A percentile compares a stretch with the other conserved stretches of the same genome.
Conservation (phyloP, 208 protist species). For the Crithidia expoeki region DNA sequence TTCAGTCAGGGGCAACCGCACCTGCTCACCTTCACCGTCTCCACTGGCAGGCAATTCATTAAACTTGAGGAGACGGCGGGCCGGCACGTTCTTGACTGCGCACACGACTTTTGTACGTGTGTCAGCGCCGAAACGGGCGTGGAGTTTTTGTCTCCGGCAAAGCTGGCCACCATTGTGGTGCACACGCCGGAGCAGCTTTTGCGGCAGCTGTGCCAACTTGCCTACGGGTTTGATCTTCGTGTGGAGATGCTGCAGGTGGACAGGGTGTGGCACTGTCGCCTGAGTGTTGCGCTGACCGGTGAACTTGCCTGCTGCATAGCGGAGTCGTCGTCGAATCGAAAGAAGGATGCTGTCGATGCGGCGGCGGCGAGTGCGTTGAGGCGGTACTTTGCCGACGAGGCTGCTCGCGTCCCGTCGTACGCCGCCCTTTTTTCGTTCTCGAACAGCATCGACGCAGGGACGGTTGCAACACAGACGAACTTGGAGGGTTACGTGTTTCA, state of each 20-base stretch:
- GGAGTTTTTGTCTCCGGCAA: conserved; percentile 5
- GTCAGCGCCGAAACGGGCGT: conserved; percentile 21
- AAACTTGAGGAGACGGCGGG: conserved; percentile 29
- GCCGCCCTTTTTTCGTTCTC: not conserved
- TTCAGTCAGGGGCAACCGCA: conserved; percentile 9
- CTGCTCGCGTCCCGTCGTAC: not conserved
- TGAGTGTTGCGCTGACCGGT: conserved; percentile 46
- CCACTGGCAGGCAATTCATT: conserved; percentile 6
- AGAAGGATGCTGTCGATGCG: conserved; percentile 58
- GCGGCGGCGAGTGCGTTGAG: conserved; percentile 34
- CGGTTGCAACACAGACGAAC: not conserved
- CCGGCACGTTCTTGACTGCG: conserved; percentile 19
- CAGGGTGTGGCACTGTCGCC: conserved; percentile 54
- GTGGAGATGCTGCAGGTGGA: conserved; percentile 21
- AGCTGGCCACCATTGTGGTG: not conserved
- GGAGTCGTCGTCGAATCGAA: conserved; percentile 29
- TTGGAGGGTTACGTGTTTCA: conserved; percentile 9
- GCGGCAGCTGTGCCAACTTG: conserved; percentile 13
- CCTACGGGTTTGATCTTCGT: conserved; percentile 20
- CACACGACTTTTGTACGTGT: conserved; percentile 17
- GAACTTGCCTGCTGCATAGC: conserved; percentile 46
- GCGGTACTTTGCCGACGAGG: conserved; percentile 16
- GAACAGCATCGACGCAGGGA: not conserved
- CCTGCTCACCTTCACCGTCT: conserved; percentile 21
- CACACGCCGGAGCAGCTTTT: conserved; percentile 23